phyloP scores from a whole-genome alignment of 2,329 filamentous ascomycete genomes.

The Fusarium sp. region DNA sequence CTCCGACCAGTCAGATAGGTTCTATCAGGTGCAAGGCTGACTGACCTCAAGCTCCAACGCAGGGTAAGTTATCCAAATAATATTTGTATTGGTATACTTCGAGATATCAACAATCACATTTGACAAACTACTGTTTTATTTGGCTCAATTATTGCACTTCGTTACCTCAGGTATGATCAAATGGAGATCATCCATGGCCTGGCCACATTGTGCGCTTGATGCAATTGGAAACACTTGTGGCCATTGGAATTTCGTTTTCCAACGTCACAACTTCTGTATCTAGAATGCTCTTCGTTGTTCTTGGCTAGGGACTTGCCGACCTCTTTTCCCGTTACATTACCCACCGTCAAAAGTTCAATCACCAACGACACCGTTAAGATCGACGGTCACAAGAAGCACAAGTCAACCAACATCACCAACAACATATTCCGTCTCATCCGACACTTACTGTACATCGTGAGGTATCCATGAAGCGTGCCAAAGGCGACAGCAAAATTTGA shows the following conservation, averaged over 20 bases:
- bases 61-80: slow-evolving; percentile 3
- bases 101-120: neutral
- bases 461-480: neutral
- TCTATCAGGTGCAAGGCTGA: slow-evolving; percentile 29
- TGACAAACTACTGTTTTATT: neutral
- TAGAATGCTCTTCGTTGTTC: neutral
- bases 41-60: neutral
- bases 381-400: neutral
- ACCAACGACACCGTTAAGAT: neutral
- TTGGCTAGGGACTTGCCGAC: neutral
- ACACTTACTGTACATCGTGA: neutral
- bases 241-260: neutral
- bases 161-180: neutral
- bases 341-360: neutral
- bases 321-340: neutral
- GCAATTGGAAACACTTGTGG: neutral
- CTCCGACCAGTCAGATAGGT: slow-evolving; percentile 17
- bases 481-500: neutral
- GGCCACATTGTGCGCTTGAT: neutral
- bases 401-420: neutral
- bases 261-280: neutral
- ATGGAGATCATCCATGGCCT: neutral
- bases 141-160: neutral
- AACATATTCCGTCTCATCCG: neutral
- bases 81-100: neutral